Base-by-base conservation (phyloP, 495 filamentous ascomycete genomes). In the Trichoderma asperelloides region DNA sequence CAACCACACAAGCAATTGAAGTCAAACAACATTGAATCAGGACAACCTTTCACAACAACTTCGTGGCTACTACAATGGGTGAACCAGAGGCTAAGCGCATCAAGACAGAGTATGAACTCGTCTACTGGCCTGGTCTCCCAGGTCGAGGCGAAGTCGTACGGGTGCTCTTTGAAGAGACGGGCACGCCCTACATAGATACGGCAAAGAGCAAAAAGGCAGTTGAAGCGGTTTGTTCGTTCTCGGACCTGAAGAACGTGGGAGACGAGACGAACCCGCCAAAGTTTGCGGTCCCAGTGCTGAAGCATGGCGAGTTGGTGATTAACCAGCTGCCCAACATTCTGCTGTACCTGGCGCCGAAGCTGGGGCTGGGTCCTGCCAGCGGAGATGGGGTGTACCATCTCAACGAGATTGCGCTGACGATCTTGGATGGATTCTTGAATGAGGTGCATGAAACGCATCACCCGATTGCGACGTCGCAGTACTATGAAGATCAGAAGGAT, bases 391-490 rank as follows among this genome's bases (percentile, higher is more conserved):
- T 79, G 43, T 86, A 85, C 51, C 78, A 78, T 40, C 75, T 90
- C 45, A 82, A 87, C 57, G 76, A 74, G 64, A 76, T 89, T 8
- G 80, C 79, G n/a, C 72, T 89, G 27, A 90, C 88, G 62, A 86
- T 87, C n/a, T 73, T 90, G 67, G 88, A 91, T 68, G 79, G 82
- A 0, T 67, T 89, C 67, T 80, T 79, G 68, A 85, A 89, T 68
- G 88, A 91, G 72, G 78, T 80, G 18, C 88, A 91, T 69, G 86
- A 90, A 68, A 81, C 79, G 55, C 88, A 91, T 68, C 88, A 91
- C 69, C 88, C 88, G 0, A 78, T 90, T 18, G 78, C 83, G 0
- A 68, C 72, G 0, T 69, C 70, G 5, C 69, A 81, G 33, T 89
- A 87, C 68, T 91, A 89, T 68, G 87, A 90, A 67, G 86, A 90